phyloP scores from a whole-genome alignment of 2,329 filamentous ascomycete species.

The Sporothrix variecibatus region DNA sequence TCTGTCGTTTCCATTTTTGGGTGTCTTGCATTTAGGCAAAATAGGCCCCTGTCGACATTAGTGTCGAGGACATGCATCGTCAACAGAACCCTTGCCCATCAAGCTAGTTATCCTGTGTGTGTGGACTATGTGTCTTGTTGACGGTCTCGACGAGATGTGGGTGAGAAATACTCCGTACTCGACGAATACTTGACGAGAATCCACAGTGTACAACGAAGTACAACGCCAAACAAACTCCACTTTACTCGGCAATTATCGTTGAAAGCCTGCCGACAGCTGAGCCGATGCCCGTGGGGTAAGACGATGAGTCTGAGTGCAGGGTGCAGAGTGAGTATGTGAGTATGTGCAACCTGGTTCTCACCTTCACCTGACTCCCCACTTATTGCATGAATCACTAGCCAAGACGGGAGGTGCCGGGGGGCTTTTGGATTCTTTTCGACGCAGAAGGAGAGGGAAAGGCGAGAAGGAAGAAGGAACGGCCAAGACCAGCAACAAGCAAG shows the following conservation, averaged over 20 bases:
- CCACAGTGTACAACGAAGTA: background rate
- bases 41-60: constrained; percentile 4
- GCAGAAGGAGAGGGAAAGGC: too few relatives aligned
- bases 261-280: background rate
- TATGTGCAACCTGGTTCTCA: too few relatives aligned
- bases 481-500: too few relatives aligned
- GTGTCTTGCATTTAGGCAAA: constrained; percentile 3
- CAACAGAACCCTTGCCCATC: background rate
- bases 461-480: too few relatives aligned
- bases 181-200: background rate
- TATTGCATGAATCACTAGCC: background rate
- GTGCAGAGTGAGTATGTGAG: too few relatives aligned
- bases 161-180: too few relatives aligned
- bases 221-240: background rate
- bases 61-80: background rate
- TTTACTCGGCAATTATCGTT: background rate
- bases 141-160: too few relatives aligned
- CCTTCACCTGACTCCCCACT: background rate
- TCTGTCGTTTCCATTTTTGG: background rate
- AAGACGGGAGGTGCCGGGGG: background rate
- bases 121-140: too few relatives aligned
- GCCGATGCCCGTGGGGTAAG: constrained; percentile 1
- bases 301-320: too few relatives aligned
- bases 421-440: too few relatives aligned
- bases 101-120: background rate